phyloP scores from a whole-genome alignment of 306 rosid species.

The Trifolium subterraneum region DNA sequence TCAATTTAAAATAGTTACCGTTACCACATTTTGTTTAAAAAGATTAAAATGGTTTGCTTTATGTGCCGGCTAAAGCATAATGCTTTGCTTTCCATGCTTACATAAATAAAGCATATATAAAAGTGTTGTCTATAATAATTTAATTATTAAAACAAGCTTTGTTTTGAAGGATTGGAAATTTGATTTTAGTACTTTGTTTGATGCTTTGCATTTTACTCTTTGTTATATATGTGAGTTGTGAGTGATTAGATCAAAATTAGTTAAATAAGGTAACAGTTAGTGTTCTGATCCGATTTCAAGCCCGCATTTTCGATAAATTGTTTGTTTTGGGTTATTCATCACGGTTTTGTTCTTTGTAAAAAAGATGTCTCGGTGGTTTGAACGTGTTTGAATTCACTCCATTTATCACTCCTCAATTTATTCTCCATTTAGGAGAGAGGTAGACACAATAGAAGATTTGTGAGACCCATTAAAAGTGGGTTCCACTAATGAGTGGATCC shows the following conservation, averaged over 20 bases:
- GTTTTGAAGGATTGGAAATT: constrained; percentile 3
- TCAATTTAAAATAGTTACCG: neutral
- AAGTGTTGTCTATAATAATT: neutral
- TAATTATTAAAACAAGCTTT: neutral
- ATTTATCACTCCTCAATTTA: too few relatives aligned
- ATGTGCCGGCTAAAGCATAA: constrained; percentile 9
- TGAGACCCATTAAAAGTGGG: too few relatives aligned
- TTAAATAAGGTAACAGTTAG: neutral
- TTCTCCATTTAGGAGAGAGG: too few relatives aligned
- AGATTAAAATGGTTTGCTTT: constrained; percentile 3
- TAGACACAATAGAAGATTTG: too few relatives aligned
- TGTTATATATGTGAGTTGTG: neutral
- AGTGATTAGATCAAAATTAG: neutral
- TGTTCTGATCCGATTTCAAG: too few relatives aligned
- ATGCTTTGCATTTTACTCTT: neutral
- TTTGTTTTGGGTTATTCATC: too few relatives aligned
- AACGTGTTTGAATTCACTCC: too few relatives aligned
- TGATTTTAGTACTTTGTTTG: neutral
- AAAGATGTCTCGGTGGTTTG: too few relatives aligned
- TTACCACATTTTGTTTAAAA: neutral
- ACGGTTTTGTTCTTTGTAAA: too few relatives aligned
- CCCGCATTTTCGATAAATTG: too few relatives aligned
- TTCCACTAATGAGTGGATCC: too few relatives aligned
- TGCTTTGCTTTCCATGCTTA: constrained; percentile 14
- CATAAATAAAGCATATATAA: neutral